Base-by-base conservation (phyloP, 1,139 yeast genomes). In the Yamadazyma blattariae region DNA sequence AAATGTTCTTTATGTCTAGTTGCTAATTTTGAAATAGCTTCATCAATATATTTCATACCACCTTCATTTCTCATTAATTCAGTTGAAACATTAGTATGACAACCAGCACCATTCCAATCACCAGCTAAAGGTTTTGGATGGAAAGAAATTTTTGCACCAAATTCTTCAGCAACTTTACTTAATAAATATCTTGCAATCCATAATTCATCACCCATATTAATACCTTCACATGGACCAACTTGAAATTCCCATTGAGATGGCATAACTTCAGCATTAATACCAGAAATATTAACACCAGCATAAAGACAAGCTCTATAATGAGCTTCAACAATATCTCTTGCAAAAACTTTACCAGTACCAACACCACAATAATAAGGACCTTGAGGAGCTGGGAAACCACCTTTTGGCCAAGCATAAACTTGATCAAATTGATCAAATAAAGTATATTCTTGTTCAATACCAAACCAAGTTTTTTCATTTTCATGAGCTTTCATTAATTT, bases 311-410 rank as follows among this genome's bases (percentile, higher is more conserved):
- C 98, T 67, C 95, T 82, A 84, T 92, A 92, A 74, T 92, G 98
- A 44, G 98, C 97, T 75, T 92, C 98, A 55, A 92, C 90, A 41
- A 92, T 89, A 61, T 92, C 98, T 74, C 98, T 83, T 58, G 97
- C 96, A 65, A 83, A 87, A 45, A 92, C 98, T 74, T 88, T 90
- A 59, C 97, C 97, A 56, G 97, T 80, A 72, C 98, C 98, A 49
- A 92, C 98, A 81, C 98, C 98, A 77, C 98, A 92, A 82, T 92
- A 92, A 84, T 90, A 92, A 44, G 98, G 98, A 52, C 98, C 98
- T 74, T 92, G 98, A 49, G 98, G 98, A 51, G 96, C 98, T 61
- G 98, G 98, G 92, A 79, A 92, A 45, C 98, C 98, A 56, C 97
- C 97, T 75, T 86, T 81, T 68, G 98, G 98, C 98, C 98, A 92